phyloP scores from a whole-genome alignment of 1,139 yeast genomes.

The Kodamaea derodonti region DNA sequence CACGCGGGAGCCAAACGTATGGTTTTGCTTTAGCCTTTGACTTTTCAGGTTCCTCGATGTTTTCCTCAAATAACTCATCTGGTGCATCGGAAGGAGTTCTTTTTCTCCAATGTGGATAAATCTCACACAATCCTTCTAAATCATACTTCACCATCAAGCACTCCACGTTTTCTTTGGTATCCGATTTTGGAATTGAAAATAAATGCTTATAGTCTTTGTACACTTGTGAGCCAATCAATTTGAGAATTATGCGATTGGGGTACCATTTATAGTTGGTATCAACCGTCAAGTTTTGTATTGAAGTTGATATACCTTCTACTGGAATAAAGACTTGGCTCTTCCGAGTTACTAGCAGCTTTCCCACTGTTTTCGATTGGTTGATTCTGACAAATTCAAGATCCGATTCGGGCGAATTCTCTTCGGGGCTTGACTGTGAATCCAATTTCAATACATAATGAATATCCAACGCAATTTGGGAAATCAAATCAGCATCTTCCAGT shows the following conservation, averaged over 20 bases:
- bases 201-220: slow-evolving; percentile 1
- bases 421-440: too few species aligned
- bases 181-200: slow-evolving; percentile 5
- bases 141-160: slow-evolving; percentile 13
- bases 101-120: slow-evolving; percentile 5
- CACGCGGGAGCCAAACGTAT: slow-evolving; percentile 13
- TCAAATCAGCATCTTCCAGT: background rate
- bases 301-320: background rate
- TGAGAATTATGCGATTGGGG: slow-evolving; percentile 11
- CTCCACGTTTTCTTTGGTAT: slow-evolving; percentile 9
- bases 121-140: slow-evolving; percentile 2
- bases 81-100: background rate
- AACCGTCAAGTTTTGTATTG: slow-evolving; percentile 4
- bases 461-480: too few species aligned
- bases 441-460: too few species aligned
- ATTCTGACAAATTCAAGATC: slow-evolving; percentile 2
- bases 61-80: background rate
- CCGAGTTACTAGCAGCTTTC: slow-evolving; percentile 4
- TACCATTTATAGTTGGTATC: slow-evolving; percentile 10
- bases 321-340: slow-evolving; percentile 1
- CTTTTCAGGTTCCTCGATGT: background rate
- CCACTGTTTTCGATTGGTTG: slow-evolving; percentile 4
- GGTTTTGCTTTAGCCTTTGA: slow-evolving; percentile 1
- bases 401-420: background rate
- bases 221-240: slow-evolving; percentile 6